A percentile compares a stretch with the other conserved stretches of the same genome.
Evolutionary conservation across 2,329 filamentous ascomycete species (phyloP).

Genomic region (Pseudodiploospora longispora): DNA sequence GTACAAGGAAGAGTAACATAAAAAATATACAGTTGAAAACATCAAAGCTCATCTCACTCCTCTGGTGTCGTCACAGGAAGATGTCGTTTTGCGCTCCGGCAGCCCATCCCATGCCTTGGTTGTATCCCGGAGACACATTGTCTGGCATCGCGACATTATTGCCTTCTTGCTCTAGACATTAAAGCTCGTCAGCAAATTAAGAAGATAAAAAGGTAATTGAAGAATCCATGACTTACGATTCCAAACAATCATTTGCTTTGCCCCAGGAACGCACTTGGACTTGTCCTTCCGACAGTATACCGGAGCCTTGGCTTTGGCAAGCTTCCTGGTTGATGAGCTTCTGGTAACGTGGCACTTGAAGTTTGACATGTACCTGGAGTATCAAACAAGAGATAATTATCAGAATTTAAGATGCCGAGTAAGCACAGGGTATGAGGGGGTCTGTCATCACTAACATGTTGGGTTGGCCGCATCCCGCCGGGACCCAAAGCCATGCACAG

Average conservation of each 20-base stretch:
- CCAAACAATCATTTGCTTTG: slow-evolving; percentile 42
- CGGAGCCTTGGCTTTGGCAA: slow-evolving; percentile 30
- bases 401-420: not conserved
- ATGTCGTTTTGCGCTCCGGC: slow-evolving; percentile 20
- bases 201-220: not conserved
- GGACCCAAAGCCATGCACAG: slow-evolving; percentile 18
- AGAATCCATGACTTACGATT: slow-evolving; percentile 22
- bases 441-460: slow-evolving; percentile 12
- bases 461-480: slow-evolving; percentile 14
- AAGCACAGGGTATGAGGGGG: not conserved
- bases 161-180: slow-evolving; percentile 17
- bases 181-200: not conserved
- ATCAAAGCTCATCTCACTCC: too few relatives aligned
- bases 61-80: slow-evolving; percentile 1
- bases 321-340: slow-evolving; percentile 25
- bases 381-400: not conserved
- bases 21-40: too few relatives aligned
- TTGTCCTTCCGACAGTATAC: slow-evolving; percentile 31
- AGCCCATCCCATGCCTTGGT: slow-evolving; percentile 17
- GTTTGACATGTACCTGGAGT: slow-evolving; percentile 32
- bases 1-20: too few relatives aligned
- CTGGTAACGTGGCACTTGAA: slow-evolving; percentile 38
- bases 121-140: slow-evolving; percentile 18
- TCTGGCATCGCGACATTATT: slow-evolving; percentile 19
- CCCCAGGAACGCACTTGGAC: slow-evolving; percentile 32